Conservation (phyloP, 139 green algal species). For the Chlorella sorokiniana region DNA sequence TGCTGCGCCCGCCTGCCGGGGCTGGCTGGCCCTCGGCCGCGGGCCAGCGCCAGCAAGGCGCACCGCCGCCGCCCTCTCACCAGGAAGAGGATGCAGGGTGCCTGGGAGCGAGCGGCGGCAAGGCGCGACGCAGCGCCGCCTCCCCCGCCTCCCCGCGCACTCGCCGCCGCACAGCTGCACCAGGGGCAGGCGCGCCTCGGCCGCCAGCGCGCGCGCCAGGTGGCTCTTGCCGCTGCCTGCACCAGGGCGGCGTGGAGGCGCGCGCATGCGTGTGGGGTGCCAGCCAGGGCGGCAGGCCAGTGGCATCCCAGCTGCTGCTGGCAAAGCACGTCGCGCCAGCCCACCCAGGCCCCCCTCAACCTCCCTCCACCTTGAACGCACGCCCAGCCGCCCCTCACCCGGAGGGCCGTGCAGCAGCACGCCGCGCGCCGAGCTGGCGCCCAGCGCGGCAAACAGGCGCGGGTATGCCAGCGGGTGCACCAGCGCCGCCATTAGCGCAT, state of each 20-base stretch:
- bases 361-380: not conserved
- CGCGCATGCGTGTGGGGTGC: not conserved
- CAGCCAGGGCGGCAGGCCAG: not conserved
- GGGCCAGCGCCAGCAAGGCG: too few relatives aligned
- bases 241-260: too few relatives aligned
- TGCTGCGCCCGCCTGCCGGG: too few relatives aligned
- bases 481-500: conserved; percentile 77
- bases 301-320: not conserved
- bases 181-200: conserved; percentile 79
- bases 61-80: too few relatives aligned
- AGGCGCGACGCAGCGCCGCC: conserved; percentile 18
- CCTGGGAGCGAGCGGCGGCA: not conserved
- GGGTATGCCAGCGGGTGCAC: conserved; percentile 83
- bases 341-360: not conserved
- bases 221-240: conserved; percentile 81
- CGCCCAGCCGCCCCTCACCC: conserved; percentile 15
- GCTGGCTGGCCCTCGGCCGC: too few relatives aligned
- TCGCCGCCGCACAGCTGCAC: conserved; percentile 72
- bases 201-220: conserved; percentile 83
- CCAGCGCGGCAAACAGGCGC: conserved; percentile 82
- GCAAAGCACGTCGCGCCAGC: not conserved
- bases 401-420: conserved; percentile 90
- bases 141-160: conserved; percentile 60
- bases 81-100: too few relatives aligned
- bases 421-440: conserved; percentile 73